Evolutionary conservation across 371 early-diverging fungal species (phyloP), one percentile per base, ranked within the genome.

Genomic region (Sporodiniella umbellata): DNA sequence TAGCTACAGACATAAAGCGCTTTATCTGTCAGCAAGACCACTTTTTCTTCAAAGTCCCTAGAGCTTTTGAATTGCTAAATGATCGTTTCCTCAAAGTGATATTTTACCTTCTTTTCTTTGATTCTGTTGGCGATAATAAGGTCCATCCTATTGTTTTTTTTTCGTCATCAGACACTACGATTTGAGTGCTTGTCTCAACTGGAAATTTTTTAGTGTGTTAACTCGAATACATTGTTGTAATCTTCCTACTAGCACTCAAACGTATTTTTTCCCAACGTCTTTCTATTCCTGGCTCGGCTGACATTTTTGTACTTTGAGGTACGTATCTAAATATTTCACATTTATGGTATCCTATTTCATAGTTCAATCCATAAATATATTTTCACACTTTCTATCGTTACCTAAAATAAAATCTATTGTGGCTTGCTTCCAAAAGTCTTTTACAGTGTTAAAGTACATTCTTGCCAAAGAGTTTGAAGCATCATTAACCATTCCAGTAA

Each of bases 1-100:
- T 84, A 87, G 22, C 83, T 79, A 61, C 90, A 90, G 22, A 90
- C 63, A 55, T 88, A 88, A 0, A 90, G 51, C 0, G 90, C 88
- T 17, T 74, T 70, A 21, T 78, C 71, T 0, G 90, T 87, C 39
- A 90, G 54, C 0, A 87, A 55, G 0, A 90, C 69, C 2, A 90
- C 81, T 62, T 87, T 85, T 60, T 90, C 88, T 51, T 86, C 84
- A 48, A 83, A 83, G 11, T 60, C 58, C 24, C 67, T 72, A 7
- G 62, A 35, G 5, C 15, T 51, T 21, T 45, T 45, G 15, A 39
- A 23, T 33, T 42, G 1, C 22, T 5, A 35, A 35, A 15, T 5
- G 15, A 35, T 6, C n/a, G 12, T 17, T 14, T 25, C 14, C 12
- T 1, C 5, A 15, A 23, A 8, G 19, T 33, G n/a, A n/a, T 15